Percentiles rank a stretch among this genome's conserved stretches.
Evolutionary conservation across 495 filamentous ascomycete genomes (phyloP).

Genomic region (Penicillium atrosanguineum): DNA sequence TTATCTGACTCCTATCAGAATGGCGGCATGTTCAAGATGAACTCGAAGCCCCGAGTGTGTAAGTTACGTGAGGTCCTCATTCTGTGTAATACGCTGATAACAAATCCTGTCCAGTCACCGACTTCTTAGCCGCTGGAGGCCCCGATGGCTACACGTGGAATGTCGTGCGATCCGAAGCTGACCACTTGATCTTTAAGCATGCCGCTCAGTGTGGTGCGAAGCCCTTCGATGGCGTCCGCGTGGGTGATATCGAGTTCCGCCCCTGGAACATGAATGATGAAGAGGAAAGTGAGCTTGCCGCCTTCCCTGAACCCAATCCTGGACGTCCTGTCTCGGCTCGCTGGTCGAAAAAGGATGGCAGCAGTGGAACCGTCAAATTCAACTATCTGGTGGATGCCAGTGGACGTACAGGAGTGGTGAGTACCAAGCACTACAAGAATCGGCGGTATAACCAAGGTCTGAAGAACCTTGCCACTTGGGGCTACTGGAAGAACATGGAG

Average conservation of each 20-base stretch:
- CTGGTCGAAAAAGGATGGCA: slow-evolving; percentile 43
- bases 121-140: slow-evolving; percentile 47
- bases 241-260: slow-evolving; percentile 21
- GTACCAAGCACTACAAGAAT: slow-evolving; percentile 41
- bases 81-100: neutral
- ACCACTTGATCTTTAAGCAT: slow-evolving; percentile 51
- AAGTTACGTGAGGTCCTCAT: neutral
- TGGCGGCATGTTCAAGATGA: slow-evolving; percentile 47
- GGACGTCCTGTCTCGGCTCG: slow-evolving; percentile 47
- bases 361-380: slow-evolving; percentile 32
- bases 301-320: slow-evolving; percentile 13
- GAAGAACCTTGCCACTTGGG: slow-evolving; percentile 40
- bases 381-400: slow-evolving; percentile 40
- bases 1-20: slow-evolving; percentile 17
- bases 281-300: slow-evolving; percentile 2
- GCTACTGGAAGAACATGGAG: slow-evolving; percentile 32
- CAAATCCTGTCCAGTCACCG: slow-evolving; percentile 34
- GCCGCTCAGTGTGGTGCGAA: slow-evolving; percentile 45
- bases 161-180: slow-evolving; percentile 51
- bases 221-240: slow-evolving; percentile 45
- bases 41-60: slow-evolving; percentile 30
- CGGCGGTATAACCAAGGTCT: slow-evolving; percentile 33
- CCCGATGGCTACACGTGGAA: slow-evolving; percentile 48
- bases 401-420: slow-evolving; percentile 31
- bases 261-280: slow-evolving; percentile 23